These are phyloP conservation scores for Fusarium vanettenii DNA, from an alignment of 2,329 filamentous ascomycete genomes.

Conservation along the genomic window DNA sequence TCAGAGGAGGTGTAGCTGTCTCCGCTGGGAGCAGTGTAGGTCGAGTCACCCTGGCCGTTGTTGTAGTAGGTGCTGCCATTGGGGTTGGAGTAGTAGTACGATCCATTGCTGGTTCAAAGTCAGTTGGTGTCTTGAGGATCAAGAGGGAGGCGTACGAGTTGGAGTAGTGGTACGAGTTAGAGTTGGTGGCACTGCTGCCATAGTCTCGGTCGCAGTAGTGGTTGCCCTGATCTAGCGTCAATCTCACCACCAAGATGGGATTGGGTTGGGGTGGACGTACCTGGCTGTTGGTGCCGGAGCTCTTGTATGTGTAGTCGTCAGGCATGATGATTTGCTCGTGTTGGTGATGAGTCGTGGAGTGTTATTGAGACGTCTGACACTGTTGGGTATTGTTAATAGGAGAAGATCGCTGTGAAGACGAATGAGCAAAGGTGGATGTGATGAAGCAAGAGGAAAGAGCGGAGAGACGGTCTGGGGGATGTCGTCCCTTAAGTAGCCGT, in stretches of 20 bases:
- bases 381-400: not conserved
- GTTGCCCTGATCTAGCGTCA: slow-evolving; percentile 65
- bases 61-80: slow-evolving; percentile 78
- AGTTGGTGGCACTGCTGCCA: slow-evolving; percentile 64
- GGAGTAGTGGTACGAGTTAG: slow-evolving; percentile 75
- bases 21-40: slow-evolving; percentile 69
- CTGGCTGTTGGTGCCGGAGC: slow-evolving; percentile 71
- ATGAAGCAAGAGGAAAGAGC: not conserved
- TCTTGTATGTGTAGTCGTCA: slow-evolving; percentile 55
- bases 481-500: not conserved
- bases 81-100: slow-evolving; percentile 80
- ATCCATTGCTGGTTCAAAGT: slow-evolving; percentile 63
- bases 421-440: not conserved
- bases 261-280: slow-evolving; percentile 49
- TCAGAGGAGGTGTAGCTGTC: slow-evolving; percentile 7
- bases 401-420: not conserved
- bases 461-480: not conserved
- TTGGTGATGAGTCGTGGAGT: not conserved
- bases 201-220: slow-evolving; percentile 76
- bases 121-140: not conserved
- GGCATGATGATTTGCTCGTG: slow-evolving; percentile 21
- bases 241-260: not conserved
- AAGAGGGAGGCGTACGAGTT: slow-evolving; percentile 60
- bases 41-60: slow-evolving; percentile 66
- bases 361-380: not conserved